Percentiles rank a stretch among this genome's conserved stretches.
Conservation (phyloP, 2,329 filamentous ascomycete species). For the Fusarium citri region DNA sequence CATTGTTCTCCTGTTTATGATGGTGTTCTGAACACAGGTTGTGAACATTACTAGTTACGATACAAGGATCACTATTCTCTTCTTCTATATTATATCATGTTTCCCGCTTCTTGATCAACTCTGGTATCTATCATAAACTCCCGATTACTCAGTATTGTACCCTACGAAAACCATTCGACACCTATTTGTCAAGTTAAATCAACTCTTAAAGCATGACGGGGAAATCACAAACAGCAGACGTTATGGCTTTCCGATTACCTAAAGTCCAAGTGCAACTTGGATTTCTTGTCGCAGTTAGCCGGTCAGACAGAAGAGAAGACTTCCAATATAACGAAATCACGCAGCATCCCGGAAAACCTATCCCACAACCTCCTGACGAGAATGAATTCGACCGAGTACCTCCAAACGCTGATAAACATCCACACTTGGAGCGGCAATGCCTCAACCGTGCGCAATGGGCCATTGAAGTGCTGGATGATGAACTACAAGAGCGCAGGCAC, state of each 20-base stretch:
- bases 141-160: neutral
- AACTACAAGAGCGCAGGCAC: neutral
- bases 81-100: neutral
- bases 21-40: neutral
- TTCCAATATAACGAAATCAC: neutral
- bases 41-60: neutral
- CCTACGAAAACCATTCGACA: neutral
- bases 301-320: neutral
- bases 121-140: neutral
- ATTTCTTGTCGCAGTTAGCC: slow-evolving; percentile 12
- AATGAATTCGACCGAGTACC: neutral
- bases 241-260: neutral
- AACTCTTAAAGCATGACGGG: neutral
- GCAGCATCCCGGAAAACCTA: neutral
- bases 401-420: neutral
- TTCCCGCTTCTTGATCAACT: neutral
- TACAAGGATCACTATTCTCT: neutral
- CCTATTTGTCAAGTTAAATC: neutral
- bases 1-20: neutral
- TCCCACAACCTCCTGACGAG: neutral
- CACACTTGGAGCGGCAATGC: neutral
- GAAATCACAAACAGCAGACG: neutral
- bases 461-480: slow-evolving; percentile 4
- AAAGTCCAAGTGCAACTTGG: slow-evolving; percentile 9
- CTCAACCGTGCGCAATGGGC: slow-evolving; percentile 13